phyloP scores from a whole-genome alignment of 2,329 filamentous ascomycete genomes.

The Didymella segeticola region DNA sequence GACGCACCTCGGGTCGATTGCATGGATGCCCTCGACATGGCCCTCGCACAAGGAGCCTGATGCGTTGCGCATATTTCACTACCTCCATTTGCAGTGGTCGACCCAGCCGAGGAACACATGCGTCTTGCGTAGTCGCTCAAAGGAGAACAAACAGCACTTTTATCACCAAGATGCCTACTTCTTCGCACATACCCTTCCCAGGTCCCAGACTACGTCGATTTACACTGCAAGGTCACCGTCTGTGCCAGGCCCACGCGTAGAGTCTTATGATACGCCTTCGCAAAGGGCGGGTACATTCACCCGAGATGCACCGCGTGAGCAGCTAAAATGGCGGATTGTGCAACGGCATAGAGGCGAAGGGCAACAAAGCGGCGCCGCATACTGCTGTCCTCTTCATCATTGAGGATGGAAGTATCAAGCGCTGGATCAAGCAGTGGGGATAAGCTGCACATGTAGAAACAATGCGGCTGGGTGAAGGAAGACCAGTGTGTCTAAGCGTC shows the following conservation, averaged over 20 bases:
- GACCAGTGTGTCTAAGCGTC: conserved; percentile 4
- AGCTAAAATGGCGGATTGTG: conserved; percentile 47
- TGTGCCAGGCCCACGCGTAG: conserved; percentile 47
- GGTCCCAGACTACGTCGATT: conserved; percentile 48
- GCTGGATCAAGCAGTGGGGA: conserved; percentile 51
- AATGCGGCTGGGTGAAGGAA: conserved; percentile 24
- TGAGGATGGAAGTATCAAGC: conserved; percentile 44
- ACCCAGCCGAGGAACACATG: conserved; percentile 48
- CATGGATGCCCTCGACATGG: conserved; percentile 40
- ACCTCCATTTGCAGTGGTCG: conserved; percentile 20
- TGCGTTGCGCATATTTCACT: conserved; percentile 4
- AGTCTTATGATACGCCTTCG: conserved; percentile 46
- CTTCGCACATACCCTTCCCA: conserved; percentile 48
- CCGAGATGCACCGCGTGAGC: conserved; percentile 48
- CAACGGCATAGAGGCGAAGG: conserved; percentile 44
- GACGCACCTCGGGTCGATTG: conserved; percentile 34
- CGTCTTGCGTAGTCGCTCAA: conserved; percentile 48
- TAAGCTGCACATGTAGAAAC: conserved; percentile 27
- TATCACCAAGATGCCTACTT: conserved; percentile 44
- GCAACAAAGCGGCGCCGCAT: conserved; percentile 45
- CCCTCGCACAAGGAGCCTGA: conserved; percentile 23
- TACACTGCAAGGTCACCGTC: conserved; percentile 47
- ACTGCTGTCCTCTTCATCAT: conserved; percentile 51
- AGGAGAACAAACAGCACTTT: conserved; percentile 44
- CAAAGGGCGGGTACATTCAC: conserved; percentile 46